These are phyloP conservation scores for Acacia crassicarpa DNA, from an alignment of 306 rosid genomes.

Conservation along the genomic window DNA sequence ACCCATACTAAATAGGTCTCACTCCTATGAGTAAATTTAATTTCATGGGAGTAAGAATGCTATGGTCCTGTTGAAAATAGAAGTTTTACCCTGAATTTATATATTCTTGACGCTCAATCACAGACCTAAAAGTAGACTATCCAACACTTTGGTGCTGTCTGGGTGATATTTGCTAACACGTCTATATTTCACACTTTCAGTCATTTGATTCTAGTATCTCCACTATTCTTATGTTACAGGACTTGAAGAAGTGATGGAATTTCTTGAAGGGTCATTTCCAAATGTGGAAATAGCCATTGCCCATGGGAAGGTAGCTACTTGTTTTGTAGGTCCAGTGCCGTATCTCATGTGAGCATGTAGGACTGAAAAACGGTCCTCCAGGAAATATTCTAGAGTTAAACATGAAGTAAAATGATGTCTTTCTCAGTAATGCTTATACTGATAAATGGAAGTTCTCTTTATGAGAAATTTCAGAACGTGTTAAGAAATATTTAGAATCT, in stretches of 20 bases:
- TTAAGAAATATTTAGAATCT: constrained; percentile 5
- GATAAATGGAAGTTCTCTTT: not conserved
- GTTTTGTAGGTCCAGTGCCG: constrained; percentile 32
- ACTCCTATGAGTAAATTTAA: not conserved
- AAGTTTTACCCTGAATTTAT: constrained; percentile 3
- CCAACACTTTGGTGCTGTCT: not conserved
- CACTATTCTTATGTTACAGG: constrained; percentile 53
- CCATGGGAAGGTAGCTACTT: constrained; percentile 81
- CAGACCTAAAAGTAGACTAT: constrained; percentile 4
- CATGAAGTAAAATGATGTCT: not conserved
- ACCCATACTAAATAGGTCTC: not conserved
- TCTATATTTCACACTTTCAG: constrained; percentile 23
- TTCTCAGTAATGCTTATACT: constrained; percentile 2
- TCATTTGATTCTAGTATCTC: constrained; percentile 25
- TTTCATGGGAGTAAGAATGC: constrained; percentile 15
- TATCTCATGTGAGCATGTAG: constrained; percentile 29
- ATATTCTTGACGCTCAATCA: not conserved
- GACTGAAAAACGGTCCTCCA: constrained; percentile 20
- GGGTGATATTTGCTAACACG: constrained; percentile 17
- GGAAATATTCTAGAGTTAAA: not conserved
- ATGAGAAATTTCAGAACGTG: not conserved
- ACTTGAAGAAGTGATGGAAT: constrained; percentile 84
- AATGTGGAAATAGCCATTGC: constrained; percentile 87
- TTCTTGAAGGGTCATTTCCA: constrained; percentile 75
- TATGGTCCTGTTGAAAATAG: constrained; percentile 9